Conservation (phyloP, 768 basidiomycete species). For the Phylloporus arenicola region DNA sequence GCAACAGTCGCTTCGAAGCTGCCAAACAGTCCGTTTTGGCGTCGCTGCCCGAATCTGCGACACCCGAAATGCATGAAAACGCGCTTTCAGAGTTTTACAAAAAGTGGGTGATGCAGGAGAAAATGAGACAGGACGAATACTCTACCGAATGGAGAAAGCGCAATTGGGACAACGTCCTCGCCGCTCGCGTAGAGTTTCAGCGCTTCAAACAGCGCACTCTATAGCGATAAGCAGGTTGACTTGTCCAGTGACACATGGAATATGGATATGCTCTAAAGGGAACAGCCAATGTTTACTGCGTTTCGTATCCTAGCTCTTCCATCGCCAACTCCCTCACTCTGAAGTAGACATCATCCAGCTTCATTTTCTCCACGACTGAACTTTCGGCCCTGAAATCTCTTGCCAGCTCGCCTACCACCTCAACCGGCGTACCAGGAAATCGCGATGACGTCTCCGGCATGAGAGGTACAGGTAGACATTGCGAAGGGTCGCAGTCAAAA, state of each 20-base stretch:
- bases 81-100: conserved; percentile 70
- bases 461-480: conserved; percentile 56
- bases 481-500: conserved; percentile 50
- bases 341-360: conserved; percentile 54
- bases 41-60: conserved; percentile 47
- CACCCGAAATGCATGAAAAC: conserved; percentile 54
- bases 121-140: too few species aligned
- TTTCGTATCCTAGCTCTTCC: conserved; percentile 41
- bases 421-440: conserved; percentile 68
- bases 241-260: background rate
- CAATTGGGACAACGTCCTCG: too few species aligned
- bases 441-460: conserved; percentile 58
- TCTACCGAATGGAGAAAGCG: too few species aligned
- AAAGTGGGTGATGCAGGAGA: conserved; percentile 72
- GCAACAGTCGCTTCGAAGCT: conserved; percentile 73
- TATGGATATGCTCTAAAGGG: background rate
- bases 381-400: conserved; percentile 62
- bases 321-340: conserved; percentile 59
- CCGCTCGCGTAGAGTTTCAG: too few species aligned
- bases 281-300: conserved; percentile 9
- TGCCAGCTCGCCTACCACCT: conserved; percentile 54
- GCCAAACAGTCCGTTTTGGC: conserved; percentile 56
- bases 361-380: conserved; percentile 48
- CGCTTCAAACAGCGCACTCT: too few species aligned
- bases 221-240: too few species aligned